Evolutionary conservation across 2,329 filamentous ascomycete species (phyloP).

Genomic region (Sporothrix luriei): DNA sequence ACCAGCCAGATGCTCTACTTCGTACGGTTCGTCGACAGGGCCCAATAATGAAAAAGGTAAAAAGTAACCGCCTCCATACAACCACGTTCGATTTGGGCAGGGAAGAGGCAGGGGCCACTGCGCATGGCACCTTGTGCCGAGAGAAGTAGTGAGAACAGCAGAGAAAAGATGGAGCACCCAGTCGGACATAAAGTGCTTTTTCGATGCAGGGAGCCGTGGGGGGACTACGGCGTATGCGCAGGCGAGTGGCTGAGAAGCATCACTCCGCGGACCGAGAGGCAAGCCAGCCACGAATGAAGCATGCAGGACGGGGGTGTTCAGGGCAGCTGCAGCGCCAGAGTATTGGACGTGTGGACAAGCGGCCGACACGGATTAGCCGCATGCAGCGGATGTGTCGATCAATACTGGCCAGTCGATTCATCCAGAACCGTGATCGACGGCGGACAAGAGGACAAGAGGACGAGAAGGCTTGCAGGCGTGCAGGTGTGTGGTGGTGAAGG

Average conservation of each 20-base stretch:
- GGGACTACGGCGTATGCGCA: background rate
- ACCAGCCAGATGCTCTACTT: background rate
- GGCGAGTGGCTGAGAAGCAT: background rate
- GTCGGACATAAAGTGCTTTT: slow-evolving; percentile 20
- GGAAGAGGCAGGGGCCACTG: slow-evolving; percentile 18
- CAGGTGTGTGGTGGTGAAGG: background rate
- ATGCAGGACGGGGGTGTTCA: background rate
- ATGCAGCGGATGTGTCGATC: slow-evolving; percentile 31
- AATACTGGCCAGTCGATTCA: slow-evolving; percentile 33
- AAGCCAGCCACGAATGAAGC: background rate
- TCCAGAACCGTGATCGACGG: slow-evolving; percentile 30
- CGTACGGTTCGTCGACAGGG: slow-evolving; percentile 10
- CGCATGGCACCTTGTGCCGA: slow-evolving; percentile 10
- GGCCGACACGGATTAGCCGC: slow-evolving; percentile 32
- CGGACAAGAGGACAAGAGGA: background rate
- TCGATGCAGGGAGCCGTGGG: slow-evolving; percentile 28
- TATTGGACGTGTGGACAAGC: slow-evolving; percentile 22
- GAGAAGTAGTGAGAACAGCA: background rate
- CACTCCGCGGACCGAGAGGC: background rate
- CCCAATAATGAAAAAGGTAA: background rate
- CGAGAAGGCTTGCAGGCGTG: background rate
- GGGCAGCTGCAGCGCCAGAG: slow-evolving; percentile 23
- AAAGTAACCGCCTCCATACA: slow-evolving; percentile 12
- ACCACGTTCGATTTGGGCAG: slow-evolving; percentile 24
- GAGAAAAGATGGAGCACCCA: slow-evolving; percentile 12